Base-by-base conservation (phyloP, 306 rosid genomes). In the Mimosa bimucronata region DNA sequence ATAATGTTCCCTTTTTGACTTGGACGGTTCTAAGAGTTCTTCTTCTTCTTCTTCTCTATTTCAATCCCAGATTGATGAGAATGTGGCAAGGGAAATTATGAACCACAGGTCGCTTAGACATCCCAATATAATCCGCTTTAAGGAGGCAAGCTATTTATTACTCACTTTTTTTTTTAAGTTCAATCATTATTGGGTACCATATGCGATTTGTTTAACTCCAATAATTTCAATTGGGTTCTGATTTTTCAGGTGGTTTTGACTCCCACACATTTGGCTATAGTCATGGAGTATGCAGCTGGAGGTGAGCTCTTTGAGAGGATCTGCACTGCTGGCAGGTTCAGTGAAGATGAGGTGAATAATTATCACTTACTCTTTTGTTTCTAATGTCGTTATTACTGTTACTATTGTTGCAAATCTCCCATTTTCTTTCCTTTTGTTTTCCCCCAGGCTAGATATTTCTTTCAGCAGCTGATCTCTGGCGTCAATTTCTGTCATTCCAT, bases 281-380 rank as follows among this genome's bases (percentile, higher is more conserved):
- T 88, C n/a, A 90, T 90, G 94, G 94, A 90, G 86, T 90, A 90
- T 83, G 94, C 94, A 10, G 86, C 91, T 29, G 94, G 91, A 21
- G 94, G 94, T 37, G 90, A 86, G 60, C 91, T 90, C 69, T 90
- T 90, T 77, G 91, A 90, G 79, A 86, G 94, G 80, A 88, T 90
- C 65, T 88, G 91, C 80, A 86, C 62, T 81, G 91, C 91, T 62
- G 94, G 94, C 38, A 82, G 94, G 75, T 90, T 90, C 82, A 90
- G 94, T 74, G 94, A 90, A 79, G 94, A 90, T 78, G 94, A 90
- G 94, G 93, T 87, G 45, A 57, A 37, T 71, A 29, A 57, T 64
- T 75, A 5, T 52, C 64, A 41, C 55, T 15, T 38, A 77, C 73
- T 73, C 25, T 68, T 23, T 61, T 55, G 28, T 10, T 55, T 55